Evolutionary conservation across 441 rosid species (phyloP), one percentile per base, ranked within the genome.

Genomic region (Gossypium laxum): DNA sequence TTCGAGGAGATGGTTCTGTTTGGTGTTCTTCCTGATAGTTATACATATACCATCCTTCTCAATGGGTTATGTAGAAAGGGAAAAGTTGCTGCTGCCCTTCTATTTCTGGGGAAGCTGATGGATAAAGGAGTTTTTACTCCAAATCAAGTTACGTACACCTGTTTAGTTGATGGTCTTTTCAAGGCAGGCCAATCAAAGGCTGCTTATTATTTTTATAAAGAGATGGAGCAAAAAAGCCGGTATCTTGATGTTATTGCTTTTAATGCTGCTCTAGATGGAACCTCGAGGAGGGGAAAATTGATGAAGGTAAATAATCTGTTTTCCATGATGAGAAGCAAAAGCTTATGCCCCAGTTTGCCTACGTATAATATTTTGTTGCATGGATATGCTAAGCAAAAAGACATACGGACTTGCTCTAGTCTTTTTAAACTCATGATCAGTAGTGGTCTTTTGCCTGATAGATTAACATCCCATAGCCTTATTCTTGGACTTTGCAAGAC

Each of bases 321-420:
- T 54, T 78, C 73, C 62, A 66, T 66, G 56, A 82, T 88, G 85
- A 58, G 50, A 68, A 81, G 79, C 75, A 74, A 65, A 69, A 73
- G 71, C 55, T 19, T 76, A n/a, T 18, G 47, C 56, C 92, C 91
- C 74, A 85, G 74, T 83, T 83, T 88, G 85, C 77, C 80, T 67
- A 87, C 98, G 0, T 88, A 82, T 78, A 91, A 91, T 74, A 86
- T 87, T 78, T 87, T 93, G 51, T 79, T 93, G 78, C 96, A 91
- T 67, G 90, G 89, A 28, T 85, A 82, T 79, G 80, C 92, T 45
- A 91, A 85, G 84, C 82, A 79, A 79, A 84, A 79, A 54, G 81
- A 89, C 73, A 61, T 91, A 32, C 70, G 43, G 18, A 76, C 76
- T 57, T 88, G 82, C 81, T 85, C 83, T 67, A 43, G 52, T 69